phyloP scores from a whole-genome alignment of 306 rosid genomes.

The Potentilla sterilis region DNA sequence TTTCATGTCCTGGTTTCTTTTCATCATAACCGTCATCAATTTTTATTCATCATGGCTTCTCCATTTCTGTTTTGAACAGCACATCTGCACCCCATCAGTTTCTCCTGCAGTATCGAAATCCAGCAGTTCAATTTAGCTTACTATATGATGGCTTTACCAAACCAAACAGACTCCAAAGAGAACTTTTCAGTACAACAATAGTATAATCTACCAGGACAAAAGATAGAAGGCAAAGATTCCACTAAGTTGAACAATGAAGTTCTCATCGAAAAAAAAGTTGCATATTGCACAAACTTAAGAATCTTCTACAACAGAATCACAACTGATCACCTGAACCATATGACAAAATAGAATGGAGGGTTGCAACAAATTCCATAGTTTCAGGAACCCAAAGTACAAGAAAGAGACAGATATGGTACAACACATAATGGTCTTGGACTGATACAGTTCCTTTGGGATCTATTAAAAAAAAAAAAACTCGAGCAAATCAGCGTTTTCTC shows the following conservation, averaged over 20 bases:
- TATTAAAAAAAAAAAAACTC: neutral
- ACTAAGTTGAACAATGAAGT: neutral
- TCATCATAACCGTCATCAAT: no score
- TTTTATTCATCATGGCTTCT: neutral
- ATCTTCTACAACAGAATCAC: neutral
- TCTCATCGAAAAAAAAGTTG: neutral
- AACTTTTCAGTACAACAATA: neutral
- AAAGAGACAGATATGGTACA: neutral
- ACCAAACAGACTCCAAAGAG: neutral
- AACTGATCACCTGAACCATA: neutral
- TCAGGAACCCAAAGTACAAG: neutral
- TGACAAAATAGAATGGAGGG: neutral
- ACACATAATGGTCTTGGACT: neutral
- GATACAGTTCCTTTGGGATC: neutral
- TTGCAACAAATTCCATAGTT: neutral
- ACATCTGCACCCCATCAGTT: neutral
- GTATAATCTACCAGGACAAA: neutral
- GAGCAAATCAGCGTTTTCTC: slow-evolving; percentile 54
- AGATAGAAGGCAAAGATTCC: neutral
- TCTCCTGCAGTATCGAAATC: neutral
- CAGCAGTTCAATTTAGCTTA: slow-evolving; percentile 1
- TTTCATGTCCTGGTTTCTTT: neutral
- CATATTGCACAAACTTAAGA: neutral
- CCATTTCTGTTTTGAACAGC: neutral
- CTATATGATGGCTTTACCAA: neutral